Evolutionary conservation across 352 stramenopile species (phyloP), one percentile per base, ranked within the genome.

Genomic region (Elongisporangium anandrum): DNA sequence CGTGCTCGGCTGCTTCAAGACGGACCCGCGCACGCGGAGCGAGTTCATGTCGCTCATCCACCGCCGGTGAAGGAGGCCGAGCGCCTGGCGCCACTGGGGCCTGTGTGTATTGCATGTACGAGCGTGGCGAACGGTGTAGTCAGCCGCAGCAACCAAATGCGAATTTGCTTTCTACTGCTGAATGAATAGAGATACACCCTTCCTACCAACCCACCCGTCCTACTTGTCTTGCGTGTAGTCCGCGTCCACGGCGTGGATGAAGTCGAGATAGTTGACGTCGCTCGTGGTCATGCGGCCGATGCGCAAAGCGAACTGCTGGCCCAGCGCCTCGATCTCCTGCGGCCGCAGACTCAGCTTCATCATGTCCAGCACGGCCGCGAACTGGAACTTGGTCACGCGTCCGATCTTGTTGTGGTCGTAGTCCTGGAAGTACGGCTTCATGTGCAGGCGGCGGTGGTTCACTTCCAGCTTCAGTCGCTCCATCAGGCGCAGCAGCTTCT

Each of bases 1-100:
- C 53, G 91, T 99, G 22, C 79, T 98, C 19, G 98, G 98, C 23
- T 96, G 87, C 75, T 99, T 99, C 79, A 92, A 99, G 79, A 94
- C 73, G 20, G 95, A 99, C 77, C 80, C 85, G 50, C 83, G 87
- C 50, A 94, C 87, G 38, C 73, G 87, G 19, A 91, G 79, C 62
- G 87, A 96, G 67, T 96, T 96, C 68, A 94, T 95, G 84, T 85
- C 82, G 57, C 85, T 83, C 68, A 93, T 95, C 63, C 83, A 94
- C 59, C 80, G 87, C 56, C 78, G 80, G 58, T 94, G 85, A 72
- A 72, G 22, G n/a, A n/a, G n/a, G 22, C 16, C 22, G 12, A 20
- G 1, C 15, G 20, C n/a, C n/a, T n/a, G n/a, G n/a, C n/a, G n/a
- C n/a, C n/a, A n/a, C n/a, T n/a, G n/a, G 19, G 50, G 19, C 21